These are phyloP conservation scores for Lentinula aciculospora DNA, from an alignment of 768 basidiomycete species.

Conservation along the genomic window DNA sequence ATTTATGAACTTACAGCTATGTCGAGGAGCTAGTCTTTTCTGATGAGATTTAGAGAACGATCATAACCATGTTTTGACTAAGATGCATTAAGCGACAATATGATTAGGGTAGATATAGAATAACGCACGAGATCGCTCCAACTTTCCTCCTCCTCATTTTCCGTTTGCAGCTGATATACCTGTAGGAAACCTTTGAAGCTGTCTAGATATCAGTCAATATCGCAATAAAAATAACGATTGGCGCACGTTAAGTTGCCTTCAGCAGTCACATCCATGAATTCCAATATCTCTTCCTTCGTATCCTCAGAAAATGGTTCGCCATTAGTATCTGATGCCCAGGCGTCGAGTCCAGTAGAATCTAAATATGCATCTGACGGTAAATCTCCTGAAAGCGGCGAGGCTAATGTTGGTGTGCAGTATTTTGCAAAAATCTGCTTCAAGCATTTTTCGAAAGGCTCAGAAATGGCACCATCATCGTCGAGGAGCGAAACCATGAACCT, in stretches of 20 bases:
- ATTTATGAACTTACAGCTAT: neutral
- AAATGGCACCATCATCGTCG: constrained; percentile 66
- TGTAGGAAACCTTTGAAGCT: constrained; percentile 81
- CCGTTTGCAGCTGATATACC: constrained; percentile 81
- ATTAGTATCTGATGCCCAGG: constrained; percentile 77
- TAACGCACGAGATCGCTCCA: constrained; percentile 69
- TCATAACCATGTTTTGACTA: constrained; percentile 3
- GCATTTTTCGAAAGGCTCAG: constrained; percentile 55
- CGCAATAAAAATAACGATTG: too few species aligned
- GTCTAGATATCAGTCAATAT: neutral
- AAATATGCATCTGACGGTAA: constrained; percentile 42
- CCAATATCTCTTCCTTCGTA: constrained; percentile 71
- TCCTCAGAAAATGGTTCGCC: constrained; percentile 74
- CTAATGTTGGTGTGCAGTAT: constrained; percentile 53
- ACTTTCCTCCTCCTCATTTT: constrained; percentile 80
- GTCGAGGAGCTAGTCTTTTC: neutral
- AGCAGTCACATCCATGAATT: constrained; percentile 71
- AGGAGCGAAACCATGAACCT: constrained; percentile 37
- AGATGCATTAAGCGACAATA: neutral
- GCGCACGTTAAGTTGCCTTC: constrained; percentile 64
- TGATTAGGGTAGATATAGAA: neutral
- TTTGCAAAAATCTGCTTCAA: constrained; percentile 76
- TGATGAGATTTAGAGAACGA: neutral
- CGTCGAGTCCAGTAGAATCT: constrained; percentile 56
- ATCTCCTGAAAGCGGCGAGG: constrained; percentile 24